Conservation (phyloP, 1,284 basidiomycete genomes). For the Gymnopus androsaceus region DNA sequence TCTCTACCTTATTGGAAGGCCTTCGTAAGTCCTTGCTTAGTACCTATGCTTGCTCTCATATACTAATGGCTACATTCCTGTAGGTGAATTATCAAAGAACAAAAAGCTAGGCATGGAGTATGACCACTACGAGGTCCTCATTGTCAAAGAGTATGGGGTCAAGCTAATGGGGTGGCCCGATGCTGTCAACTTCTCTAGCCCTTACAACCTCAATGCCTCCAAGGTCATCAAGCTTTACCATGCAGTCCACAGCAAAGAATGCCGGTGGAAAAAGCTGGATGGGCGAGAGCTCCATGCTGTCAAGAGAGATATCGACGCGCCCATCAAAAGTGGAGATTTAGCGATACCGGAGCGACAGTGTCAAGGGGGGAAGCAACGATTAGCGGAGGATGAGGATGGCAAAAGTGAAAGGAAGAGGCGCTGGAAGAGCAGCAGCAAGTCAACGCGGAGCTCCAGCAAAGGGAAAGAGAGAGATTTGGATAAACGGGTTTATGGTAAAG, state of each 20-base stretch:
- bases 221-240: not conserved
- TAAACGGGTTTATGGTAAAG: no score
- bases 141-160: not conserved
- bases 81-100: not conserved
- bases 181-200: not conserved
- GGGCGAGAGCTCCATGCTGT: not conserved
- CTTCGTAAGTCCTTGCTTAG: conserved; percentile 5
- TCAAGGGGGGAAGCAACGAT: not conserved
- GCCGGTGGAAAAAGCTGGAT: not conserved
- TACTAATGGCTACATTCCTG: not conserved
- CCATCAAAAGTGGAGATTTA: not conserved
- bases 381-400: no score
- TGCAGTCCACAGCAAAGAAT: not conserved
- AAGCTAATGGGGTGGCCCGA: conserved; percentile 2
- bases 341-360: not conserved
- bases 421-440: no score
- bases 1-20: not conserved
- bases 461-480: no score
- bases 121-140: not conserved
- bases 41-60: not conserved
- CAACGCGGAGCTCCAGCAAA: no score
- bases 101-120: not conserved
- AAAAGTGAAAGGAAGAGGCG: no score
- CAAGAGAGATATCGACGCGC: not conserved
- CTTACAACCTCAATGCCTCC: not conserved